Evolutionary conservation across 2,329 filamentous ascomycete species (phyloP), one percentile per base, ranked within the genome.

Genomic region (Cladosporium sp.): DNA sequence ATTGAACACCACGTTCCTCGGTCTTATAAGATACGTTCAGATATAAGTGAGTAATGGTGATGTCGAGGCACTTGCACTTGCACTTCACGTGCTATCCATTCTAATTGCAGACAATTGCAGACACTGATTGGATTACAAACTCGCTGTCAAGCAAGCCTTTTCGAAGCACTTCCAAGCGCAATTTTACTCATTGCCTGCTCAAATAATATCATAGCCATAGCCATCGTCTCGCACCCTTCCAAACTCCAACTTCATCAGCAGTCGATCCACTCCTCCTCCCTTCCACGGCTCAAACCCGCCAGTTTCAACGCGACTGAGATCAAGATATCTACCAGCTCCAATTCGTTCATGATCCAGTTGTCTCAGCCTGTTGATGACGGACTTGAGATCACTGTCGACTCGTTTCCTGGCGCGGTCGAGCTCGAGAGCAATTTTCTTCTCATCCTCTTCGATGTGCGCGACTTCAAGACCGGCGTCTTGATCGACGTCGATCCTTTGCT

Each of bases 231-330:
- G 63, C 63, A 74, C 66, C 29, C 74, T 69, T n/a, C 78, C 78
- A 76, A 85, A 87, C 70, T 97, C 93, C 72, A 97, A 80, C 81
- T 97, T 97, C 92, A 97, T 96, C 75, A 97, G 78, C 74, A 97
- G 78, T 66, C 91, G 84, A 79, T 97, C 92, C 55, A 97, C 87
- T 0, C 92, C 91, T 0, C 91, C 91, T 3, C 92, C 86, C 67
- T 90, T 88, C 68, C 87, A 84, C 0, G 92, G 90, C 33, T 89
- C 83, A 75, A 91, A 97, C 2, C 76, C 74, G 29, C 74, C 74
- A 12, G 72, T 70, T 16, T 62, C 70, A 55, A 37, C 69, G 50
- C 53, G 59, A 63, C 44, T 65, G 57, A 68, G 49, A 53, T 72
- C 68, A 44, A 71, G 57, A 69, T 72, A 72, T 57, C 74, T 66